Conservation (phyloP, 805 yeast species). For the Komagataella pastoris region DNA sequence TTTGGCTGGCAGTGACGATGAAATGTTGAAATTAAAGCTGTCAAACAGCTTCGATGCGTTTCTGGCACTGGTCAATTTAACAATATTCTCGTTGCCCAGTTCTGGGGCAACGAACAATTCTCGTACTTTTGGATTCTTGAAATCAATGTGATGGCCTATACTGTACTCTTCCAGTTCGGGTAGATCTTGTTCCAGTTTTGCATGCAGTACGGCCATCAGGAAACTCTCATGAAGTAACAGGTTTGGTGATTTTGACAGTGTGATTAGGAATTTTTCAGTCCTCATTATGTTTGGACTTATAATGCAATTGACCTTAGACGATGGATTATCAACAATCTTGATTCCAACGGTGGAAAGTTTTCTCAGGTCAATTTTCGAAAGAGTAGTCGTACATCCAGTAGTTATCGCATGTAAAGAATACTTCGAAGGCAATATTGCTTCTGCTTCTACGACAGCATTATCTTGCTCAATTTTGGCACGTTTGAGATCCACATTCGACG, state of each 20-base stretch:
- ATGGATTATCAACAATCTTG: constrained; percentile 25
- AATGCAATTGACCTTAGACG: constrained; percentile 30
- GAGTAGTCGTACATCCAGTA: constrained; percentile 51
- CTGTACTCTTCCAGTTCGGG: constrained; percentile 13
- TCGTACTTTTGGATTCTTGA: constrained; percentile 19
- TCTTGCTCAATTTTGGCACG: constrained; percentile 4
- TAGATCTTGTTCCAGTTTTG: constrained; percentile 11
- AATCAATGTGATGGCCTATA: constrained; percentile 15
- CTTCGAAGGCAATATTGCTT: constrained; percentile 14
- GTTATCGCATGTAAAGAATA: constrained; percentile 31
- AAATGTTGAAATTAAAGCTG: constrained; percentile 37
- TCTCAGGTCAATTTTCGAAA: constrained; percentile 27
- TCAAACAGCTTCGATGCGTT: constrained; percentile 23
- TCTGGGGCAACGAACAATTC: constrained; percentile 17
- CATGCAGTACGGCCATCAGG: constrained; percentile 29
- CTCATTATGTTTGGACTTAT: constrained; percentile 76
- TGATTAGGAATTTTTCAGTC: constrained; percentile 75
- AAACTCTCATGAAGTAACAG: constrained; percentile 43
- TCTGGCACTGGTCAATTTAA: constrained; percentile 9
- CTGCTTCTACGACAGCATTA: background rate
- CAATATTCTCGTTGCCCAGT: constrained; percentile 8
- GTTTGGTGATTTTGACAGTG: constrained; percentile 44
- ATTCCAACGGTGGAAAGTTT: constrained; percentile 45
- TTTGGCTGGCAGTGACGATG: constrained; percentile 50
- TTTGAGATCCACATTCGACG: constrained; percentile 7